Base-by-base conservation (phyloP, 2,329 filamentous ascomycete genomes). In the Fusarium mangiferae region DNA sequence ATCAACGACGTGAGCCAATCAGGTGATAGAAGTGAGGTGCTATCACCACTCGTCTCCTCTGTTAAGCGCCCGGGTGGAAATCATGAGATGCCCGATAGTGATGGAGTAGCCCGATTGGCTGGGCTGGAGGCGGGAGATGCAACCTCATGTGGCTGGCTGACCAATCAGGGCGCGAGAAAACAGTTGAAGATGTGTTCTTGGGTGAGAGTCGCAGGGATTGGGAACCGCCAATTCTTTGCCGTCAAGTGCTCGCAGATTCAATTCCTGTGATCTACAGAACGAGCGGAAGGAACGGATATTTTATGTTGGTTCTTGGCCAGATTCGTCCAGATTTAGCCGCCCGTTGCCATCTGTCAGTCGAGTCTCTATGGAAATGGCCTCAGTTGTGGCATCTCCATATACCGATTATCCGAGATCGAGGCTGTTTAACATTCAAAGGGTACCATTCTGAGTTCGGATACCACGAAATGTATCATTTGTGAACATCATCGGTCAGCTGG, bases 21-120 rank as follows among this genome's bases (percentile, higher is more conserved):
- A 75, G 57, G 75, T 63, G 61, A 55, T 35, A 56, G 39, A 44
- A 56, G 38, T 54, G 65, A 56, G 55, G 70, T 72, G 58, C 65
- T 55, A 68, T 75, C 72, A 63, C 75, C 62, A 56, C 28, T 59
- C 49, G 45, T 70, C 68, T 69, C 72, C 64, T 62, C 64, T 75
- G 45, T 73, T 82, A 82, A 82, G 80, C 80, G 80, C 80, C 79
- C 76, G 70, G 72, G 75, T 77, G 72, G 72, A 68, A 71, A 74
- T 51, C 59, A 74, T 72, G 72, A 69, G 64, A 71, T 67, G 57
- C 64, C 64, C 56, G 65, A 67, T 48, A 54, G 36, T 57, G 63
- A 71, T 61, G 54, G 68, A 59, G 63, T 60, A 52, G 61, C 65
- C 57, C 74, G 68, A 81, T 81, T 82, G 80, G 80, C 57, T 68